A percentile compares a stretch with the other conserved stretches of the same genome.
phyloP scores from a whole-genome alignment of 371 early-diverging fungal species.

The Neoconidiobolus thromboides region DNA sequence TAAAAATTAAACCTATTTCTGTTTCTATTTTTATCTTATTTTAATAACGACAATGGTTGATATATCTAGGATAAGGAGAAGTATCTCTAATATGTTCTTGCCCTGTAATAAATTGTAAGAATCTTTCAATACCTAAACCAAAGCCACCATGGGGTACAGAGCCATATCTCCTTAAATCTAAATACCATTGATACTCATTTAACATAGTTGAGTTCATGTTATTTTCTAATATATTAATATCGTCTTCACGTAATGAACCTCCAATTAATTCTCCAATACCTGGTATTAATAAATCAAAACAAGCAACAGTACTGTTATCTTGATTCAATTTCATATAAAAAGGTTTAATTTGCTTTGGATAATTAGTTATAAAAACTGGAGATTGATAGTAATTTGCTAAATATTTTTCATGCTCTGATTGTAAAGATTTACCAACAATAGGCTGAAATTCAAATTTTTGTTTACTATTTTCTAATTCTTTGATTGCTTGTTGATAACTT shows the following conservation, averaged over 20 bases:
- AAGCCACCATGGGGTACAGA: slow-evolving; percentile 81
- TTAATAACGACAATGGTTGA: slow-evolving; percentile 22
- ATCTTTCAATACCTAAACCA: slow-evolving; percentile 83
- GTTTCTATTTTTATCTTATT: too few species aligned
- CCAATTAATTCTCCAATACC: slow-evolving; percentile 78
- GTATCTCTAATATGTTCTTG: slow-evolving; percentile 67
- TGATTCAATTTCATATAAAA: slow-evolving; percentile 76
- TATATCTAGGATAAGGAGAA: slow-evolving; percentile 55
- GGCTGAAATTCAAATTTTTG: slow-evolving; percentile 23
- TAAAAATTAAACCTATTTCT: too few species aligned
- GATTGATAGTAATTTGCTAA: slow-evolving; percentile 37
- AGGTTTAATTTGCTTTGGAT: slow-evolving; percentile 64
- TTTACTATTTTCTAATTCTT: slow-evolving; percentile 16
- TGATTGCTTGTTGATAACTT: slow-evolving; percentile 65
- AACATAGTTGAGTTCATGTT: slow-evolving; percentile 39
- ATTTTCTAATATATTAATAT: slow-evolving; percentile 24
- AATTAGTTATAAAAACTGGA: slow-evolving; percentile 85
- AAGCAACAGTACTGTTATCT: slow-evolving; percentile 47
- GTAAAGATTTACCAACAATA: slow-evolving; percentile 35
- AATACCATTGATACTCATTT: slow-evolving; percentile 67
- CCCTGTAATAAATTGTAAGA: slow-evolving; percentile 57
- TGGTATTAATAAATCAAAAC: slow-evolving; percentile 78
- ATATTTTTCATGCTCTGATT: slow-evolving; percentile 77
- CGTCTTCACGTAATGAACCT: slow-evolving; percentile 73
- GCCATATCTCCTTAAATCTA: slow-evolving; percentile 68